Conservation (phyloP, 768 basidiomycete species). For the Xerocomellus chrysenteron region DNA sequence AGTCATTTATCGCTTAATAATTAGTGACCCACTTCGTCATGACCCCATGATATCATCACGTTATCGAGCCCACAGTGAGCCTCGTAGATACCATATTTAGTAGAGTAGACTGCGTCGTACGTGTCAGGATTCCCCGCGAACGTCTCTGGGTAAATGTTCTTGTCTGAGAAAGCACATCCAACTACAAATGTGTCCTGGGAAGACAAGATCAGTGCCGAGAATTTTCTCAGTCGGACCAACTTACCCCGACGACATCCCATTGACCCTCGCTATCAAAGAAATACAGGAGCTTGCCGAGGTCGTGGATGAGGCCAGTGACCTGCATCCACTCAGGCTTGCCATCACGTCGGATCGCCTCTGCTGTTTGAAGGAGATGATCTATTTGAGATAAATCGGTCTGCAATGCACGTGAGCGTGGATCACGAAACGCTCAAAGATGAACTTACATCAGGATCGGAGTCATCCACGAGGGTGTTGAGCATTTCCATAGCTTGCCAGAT, state of each 20-base stretch:
- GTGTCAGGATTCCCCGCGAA: conserved; percentile 74
- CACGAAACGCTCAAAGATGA: neutral
- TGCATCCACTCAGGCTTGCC: conserved; percentile 95
- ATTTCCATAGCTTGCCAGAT: conserved; percentile 86
- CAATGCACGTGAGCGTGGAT: conserved; percentile 11
- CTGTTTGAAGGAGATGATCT: conserved; percentile 87
- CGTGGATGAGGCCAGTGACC: conserved; percentile 82
- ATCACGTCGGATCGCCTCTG: conserved; percentile 84
- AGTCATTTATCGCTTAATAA: conserved; percentile 1
- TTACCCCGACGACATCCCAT: conserved; percentile 92
- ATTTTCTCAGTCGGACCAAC: conserved; percentile 17
- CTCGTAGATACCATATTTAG: conserved; percentile 72
- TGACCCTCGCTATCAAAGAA: conserved; percentile 86
- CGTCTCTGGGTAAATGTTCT: conserved; percentile 78
- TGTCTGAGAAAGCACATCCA: conserved; percentile 83
- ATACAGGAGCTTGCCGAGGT: conserved; percentile 84
- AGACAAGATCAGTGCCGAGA: conserved; percentile 2
- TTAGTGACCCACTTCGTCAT: conserved; percentile 70
- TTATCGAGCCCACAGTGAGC: conserved; percentile 81
- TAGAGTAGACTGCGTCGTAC: conserved; percentile 62
- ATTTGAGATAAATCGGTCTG: conserved; percentile 82
- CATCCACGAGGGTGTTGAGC: conserved; percentile 85
- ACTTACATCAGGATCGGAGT: conserved; percentile 83
- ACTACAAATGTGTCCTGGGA: conserved; percentile 72
- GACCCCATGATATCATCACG: conserved; percentile 89